phyloP scores from a whole-genome alignment of 1,284 basidiomycete genomes.

The Entoloma clypeatum region DNA sequence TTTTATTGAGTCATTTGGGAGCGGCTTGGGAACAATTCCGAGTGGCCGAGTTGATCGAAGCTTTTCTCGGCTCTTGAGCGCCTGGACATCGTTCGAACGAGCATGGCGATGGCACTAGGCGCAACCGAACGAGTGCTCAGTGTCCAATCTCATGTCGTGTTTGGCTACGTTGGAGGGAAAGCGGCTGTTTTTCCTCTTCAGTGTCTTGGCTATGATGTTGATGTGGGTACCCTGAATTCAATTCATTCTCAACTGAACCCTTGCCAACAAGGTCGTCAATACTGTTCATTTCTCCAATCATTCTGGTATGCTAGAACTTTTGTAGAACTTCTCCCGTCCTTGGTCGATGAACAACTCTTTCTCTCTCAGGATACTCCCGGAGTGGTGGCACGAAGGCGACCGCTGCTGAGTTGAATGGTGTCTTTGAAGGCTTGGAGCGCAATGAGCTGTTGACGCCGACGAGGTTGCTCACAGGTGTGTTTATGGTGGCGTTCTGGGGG shows the following conservation, averaged over 20 bases:
- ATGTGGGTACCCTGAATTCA: conserved; percentile 55
- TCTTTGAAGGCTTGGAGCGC: conserved; percentile 65
- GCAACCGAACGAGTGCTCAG: conserved; percentile 55
- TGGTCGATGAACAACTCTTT: conserved; percentile 1
- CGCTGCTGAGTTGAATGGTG: conserved; percentile 60
- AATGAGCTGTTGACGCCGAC: conserved; percentile 65
- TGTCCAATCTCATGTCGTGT: conserved; percentile 92
- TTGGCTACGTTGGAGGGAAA: conserved; percentile 94
- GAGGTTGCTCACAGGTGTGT: conserved; percentile 68
- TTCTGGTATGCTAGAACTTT: conserved; percentile 55
- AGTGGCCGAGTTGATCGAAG: conserved; percentile 7
- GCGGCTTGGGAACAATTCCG: conserved; percentile 12
- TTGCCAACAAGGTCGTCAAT: conserved; percentile 71
- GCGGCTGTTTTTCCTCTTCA: conserved; percentile 95
- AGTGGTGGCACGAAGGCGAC: conserved; percentile 73
- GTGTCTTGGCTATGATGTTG: conserved; percentile 93
- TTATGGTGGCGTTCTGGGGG: conserved; percentile 2
- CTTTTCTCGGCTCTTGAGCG: background rate
- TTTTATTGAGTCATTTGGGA: too few relatives aligned
- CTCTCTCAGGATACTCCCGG: conserved; percentile 64
- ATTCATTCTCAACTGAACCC: background rate
- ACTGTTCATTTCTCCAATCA: conserved; percentile 97
- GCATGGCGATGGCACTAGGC: conserved; percentile 7
- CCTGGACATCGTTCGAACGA: too few relatives aligned
- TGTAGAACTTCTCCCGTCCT: background rate